A percentile compares a stretch with the other conserved stretches of the same genome.
phyloP scores from a whole-genome alignment of 768 basidiomycete species.

The Hemileccinum rubropunctum region DNA sequence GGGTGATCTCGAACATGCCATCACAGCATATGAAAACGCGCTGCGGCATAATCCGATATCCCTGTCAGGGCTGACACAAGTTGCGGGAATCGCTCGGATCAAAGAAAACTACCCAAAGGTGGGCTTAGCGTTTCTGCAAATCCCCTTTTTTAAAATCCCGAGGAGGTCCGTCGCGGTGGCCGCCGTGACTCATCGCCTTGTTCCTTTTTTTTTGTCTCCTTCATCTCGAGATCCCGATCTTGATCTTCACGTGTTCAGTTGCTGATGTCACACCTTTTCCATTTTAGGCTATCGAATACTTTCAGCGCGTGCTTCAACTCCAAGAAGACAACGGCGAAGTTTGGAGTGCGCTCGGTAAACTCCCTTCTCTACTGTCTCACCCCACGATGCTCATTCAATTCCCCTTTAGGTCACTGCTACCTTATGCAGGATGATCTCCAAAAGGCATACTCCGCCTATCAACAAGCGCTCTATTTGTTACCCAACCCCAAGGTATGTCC shows the following conservation, averaged over 20 bases:
- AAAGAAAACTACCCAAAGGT: conserved; percentile 98
- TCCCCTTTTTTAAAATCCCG: conserved; percentile 27
- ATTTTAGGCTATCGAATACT: conserved; percentile 89
- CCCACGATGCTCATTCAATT: conserved; percentile 13
- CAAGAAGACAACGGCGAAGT: conserved; percentile 98
- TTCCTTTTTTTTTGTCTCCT: conserved; percentile 14
- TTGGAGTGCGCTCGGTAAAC: conserved; percentile 90
- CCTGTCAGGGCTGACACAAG: conserved; percentile 86
- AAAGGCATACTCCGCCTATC: conserved; percentile 97
- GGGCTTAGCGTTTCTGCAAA: conserved; percentile 32
- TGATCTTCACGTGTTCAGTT: conserved; percentile 28
- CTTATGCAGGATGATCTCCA: conserved; percentile 99
- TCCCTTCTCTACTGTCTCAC: conserved; percentile 18
- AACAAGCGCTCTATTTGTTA: conserved; percentile 94
- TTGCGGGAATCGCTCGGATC: conserved; percentile 95
- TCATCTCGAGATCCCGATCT: conserved; percentile 25
- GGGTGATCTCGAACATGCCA: conserved; percentile 89
- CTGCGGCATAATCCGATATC: conserved; percentile 93
- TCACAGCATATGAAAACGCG: conserved; percentile 92
- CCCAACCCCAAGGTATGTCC: conserved; percentile 84
- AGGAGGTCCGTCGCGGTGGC: conserved; percentile 31
- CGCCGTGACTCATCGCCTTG: conserved; percentile 19
- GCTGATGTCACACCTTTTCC: conserved; percentile 31
- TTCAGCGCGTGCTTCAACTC: conserved; percentile 85
- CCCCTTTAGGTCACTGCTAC: conserved; percentile 80